Conservation (phyloP, 2,329 filamentous ascomycete genomes). For the Fusarium sp. region DNA sequence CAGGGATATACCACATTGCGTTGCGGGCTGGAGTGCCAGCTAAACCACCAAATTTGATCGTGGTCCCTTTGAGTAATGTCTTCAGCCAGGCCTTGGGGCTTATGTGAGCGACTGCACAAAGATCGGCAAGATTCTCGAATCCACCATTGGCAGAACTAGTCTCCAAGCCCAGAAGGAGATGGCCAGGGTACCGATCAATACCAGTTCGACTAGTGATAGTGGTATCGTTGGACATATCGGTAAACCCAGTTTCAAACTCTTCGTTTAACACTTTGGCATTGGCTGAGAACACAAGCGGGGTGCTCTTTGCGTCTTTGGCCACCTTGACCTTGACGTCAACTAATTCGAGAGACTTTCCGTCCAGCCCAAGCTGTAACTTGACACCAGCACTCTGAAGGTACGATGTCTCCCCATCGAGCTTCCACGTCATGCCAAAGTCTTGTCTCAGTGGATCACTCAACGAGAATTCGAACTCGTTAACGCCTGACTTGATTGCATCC, state of each 20-base stretch:
- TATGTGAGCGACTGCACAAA: background rate
- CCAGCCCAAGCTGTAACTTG: fast-evolving
- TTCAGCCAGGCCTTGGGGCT: background rate
- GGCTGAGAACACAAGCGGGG: background rate
- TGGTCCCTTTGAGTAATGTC: fast-evolving
- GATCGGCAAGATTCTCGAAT: fast-evolving
- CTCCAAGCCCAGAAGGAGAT: fast-evolving
- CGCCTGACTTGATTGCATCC: background rate
- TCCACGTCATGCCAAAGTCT: background rate
- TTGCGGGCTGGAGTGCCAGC: background rate
- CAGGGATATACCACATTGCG: background rate
- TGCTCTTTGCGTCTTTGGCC: fast-evolving
- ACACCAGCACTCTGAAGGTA: background rate
- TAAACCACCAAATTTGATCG: fast-evolving
- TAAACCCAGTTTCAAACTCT: fast-evolving
- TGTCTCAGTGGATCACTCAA: background rate
- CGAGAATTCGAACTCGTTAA: fast-evolving
- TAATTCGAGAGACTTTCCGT: background rate
- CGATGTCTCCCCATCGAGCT: background rate
- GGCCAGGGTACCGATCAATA: background rate
- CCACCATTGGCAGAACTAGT: background rate
- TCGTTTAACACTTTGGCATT: background rate
- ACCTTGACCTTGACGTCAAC: fast-evolving
- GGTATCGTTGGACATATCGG: fast-evolving
- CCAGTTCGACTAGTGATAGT: background rate